phyloP scores from a whole-genome alignment of 192 early-diverging fungal species.

The Coemansia sp. region DNA sequence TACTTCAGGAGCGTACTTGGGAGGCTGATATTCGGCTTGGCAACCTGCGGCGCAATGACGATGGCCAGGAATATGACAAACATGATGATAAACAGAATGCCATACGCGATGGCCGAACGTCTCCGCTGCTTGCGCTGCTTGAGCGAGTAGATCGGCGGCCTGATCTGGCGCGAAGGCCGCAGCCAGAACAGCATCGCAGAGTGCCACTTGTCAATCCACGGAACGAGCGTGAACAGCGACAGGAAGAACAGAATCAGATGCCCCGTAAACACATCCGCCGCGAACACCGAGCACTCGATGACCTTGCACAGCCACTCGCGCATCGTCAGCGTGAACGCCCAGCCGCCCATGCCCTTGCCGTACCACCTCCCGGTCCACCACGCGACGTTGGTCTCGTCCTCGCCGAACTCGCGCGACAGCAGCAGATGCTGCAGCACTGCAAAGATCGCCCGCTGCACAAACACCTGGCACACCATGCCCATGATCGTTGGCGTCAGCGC shows the following conservation, averaged over 20 bases:
- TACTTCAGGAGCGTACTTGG: constrained; percentile 41
- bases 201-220: constrained; percentile 71
- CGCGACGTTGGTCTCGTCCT: constrained; percentile 77
- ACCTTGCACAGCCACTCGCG: constrained; percentile 83
- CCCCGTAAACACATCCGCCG: constrained; percentile 74
- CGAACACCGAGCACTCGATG: constrained; percentile 79
- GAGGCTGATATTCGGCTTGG: constrained; percentile 40
- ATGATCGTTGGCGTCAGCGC: constrained; percentile 62
- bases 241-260: constrained; percentile 77
- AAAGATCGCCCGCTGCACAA: constrained; percentile 69
- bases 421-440: constrained; percentile 67
- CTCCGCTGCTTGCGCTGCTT: constrained; percentile 63
- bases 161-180: constrained; percentile 76
- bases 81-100: constrained; percentile 64
- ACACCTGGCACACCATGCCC: constrained; percentile 64
- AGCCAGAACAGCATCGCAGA: constrained; percentile 83
- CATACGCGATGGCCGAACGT: constrained; percentile 65
- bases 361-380: constrained; percentile 90
- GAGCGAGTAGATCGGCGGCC: constrained; percentile 69
- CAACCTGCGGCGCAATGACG: constrained; percentile 61
- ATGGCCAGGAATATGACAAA: constrained; percentile 65
- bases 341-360: constrained; percentile 67
- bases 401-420: constrained; percentile 79
- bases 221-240: constrained; percentile 68
- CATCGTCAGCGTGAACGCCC: constrained; percentile 68